phyloP scores from a whole-genome alignment of 306 rosid species.

The Macrotyloma uniflorum region DNA sequence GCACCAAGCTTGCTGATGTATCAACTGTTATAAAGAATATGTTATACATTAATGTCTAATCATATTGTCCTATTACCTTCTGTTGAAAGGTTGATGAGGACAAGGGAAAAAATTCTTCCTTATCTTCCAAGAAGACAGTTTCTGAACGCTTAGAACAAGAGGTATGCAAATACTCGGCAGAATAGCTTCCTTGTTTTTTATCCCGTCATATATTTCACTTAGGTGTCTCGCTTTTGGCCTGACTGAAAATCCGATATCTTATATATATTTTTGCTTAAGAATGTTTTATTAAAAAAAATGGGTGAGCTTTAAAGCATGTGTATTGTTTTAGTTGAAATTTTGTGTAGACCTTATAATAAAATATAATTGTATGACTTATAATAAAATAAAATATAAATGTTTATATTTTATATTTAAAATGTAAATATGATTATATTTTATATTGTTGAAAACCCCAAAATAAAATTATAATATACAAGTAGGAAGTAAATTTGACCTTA shows the following conservation, averaged over 20 bases:
- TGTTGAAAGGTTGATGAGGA: conserved; percentile 73
- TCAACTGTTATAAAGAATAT: conserved; percentile 29
- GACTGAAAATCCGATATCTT: background rate
- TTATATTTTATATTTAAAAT: background rate
- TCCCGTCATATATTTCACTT: background rate
- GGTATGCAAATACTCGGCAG: conserved; percentile 49
- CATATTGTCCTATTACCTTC: conserved; percentile 22
- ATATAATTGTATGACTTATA: no score
- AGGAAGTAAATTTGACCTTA: no score
- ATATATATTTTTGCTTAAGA: background rate
- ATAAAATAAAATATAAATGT: no score
- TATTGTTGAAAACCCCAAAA: no score
- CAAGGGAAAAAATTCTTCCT: conserved; percentile 72
- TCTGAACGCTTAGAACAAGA: conserved; percentile 86
- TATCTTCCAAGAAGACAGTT: conserved; percentile 59
- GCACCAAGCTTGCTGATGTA: conserved; percentile 24
- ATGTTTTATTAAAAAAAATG: background rate
- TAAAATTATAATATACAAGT: no score
- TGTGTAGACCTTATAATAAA: background rate
- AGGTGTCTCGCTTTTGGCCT: background rate
- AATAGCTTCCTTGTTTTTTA: conserved; percentile 18
- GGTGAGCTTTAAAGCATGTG: background rate
- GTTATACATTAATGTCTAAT: conserved; percentile 20
- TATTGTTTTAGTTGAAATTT: background rate
- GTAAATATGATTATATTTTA: no score